Evolutionary conservation across 495 filamentous ascomycete species (phyloP).

Genomic region (Chlorociboria aeruginascens): DNA sequence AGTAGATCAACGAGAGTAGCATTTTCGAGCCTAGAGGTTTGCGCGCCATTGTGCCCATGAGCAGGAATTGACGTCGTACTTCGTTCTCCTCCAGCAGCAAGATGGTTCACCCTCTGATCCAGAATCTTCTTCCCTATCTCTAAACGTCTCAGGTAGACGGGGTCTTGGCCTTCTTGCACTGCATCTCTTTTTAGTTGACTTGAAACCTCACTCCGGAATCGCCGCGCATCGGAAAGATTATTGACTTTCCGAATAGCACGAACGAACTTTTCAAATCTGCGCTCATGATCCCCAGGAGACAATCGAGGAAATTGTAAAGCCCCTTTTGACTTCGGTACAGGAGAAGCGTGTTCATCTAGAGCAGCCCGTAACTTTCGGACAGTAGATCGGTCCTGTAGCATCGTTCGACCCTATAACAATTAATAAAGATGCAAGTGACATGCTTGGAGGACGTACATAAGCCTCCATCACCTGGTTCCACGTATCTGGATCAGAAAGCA

Average conservation of each 20-base stretch:
- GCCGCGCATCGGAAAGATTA: constrained; percentile 86
- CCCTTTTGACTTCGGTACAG: constrained; percentile 53
- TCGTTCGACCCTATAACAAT: constrained; percentile 50
- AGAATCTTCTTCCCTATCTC: constrained; percentile 84
- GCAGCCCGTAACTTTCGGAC: constrained; percentile 89
- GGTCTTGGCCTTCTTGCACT: constrained; percentile 66
- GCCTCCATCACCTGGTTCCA: constrained; percentile 95
- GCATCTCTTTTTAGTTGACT: constrained; percentile 83
- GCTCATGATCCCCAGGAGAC: constrained; percentile 53
- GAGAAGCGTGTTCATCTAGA: constrained; percentile 88
- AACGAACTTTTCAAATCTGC: constrained; percentile 90
- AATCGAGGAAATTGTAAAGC: constrained; percentile 54
- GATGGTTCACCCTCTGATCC: constrained; percentile 76
- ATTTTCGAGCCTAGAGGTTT: constrained; percentile 48
- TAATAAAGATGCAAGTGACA: not conserved
- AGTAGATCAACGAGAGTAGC: constrained; percentile 70
- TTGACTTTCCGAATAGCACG: constrained; percentile 77
- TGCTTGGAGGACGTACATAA: constrained; percentile 33
- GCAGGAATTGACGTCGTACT: not conserved
- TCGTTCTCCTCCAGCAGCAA: constrained; percentile 45
- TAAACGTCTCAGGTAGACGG: constrained; percentile 72
- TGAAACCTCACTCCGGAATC: constrained; percentile 84
- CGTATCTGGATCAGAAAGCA: constrained; percentile 80
- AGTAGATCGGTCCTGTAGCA: constrained; percentile 91
- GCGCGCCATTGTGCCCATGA: constrained; percentile 15